Percentiles rank a stretch among this genome's conserved stretches.
Conservation (phyloP, 2,329 filamentous ascomycete species). For the Hymenoscyphus scutula region DNA sequence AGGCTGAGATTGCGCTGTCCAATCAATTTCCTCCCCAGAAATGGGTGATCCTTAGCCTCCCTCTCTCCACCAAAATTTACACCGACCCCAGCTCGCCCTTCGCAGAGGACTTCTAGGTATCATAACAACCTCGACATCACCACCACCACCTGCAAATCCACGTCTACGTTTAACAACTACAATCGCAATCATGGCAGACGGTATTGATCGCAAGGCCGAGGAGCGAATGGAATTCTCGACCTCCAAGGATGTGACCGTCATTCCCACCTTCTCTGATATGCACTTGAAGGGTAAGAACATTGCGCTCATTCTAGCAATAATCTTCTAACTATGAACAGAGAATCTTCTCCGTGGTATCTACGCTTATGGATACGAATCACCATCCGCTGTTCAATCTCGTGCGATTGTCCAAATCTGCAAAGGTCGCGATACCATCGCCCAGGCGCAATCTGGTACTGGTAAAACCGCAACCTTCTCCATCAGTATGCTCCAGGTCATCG, state of each 20-base stretch:
- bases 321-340: constrained; percentile 49
- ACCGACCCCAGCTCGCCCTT: constrained; percentile 1
- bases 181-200: constrained; percentile 70
- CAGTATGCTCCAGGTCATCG: constrained; percentile 93
- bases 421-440: constrained; percentile 96
- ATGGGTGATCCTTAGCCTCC: not conserved
- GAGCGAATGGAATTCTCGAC: constrained; percentile 98
- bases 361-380: constrained; percentile 97
- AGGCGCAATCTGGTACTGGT: constrained; percentile 99
- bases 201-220: constrained; percentile 87
- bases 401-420: constrained; percentile 99
- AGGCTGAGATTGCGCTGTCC: constrained; percentile 13
- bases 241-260: constrained; percentile 94
- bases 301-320: not conserved
- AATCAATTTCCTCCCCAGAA: constrained; percentile 6
- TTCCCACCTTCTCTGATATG: constrained; percentile 90
- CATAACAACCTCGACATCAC: constrained; percentile 9
- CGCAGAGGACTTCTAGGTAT: not conserved
- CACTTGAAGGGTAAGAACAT: constrained; percentile 71
- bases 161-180: constrained; percentile 2
- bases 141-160: constrained; percentile 6
- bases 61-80: constrained; percentile 3
- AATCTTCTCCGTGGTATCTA: constrained; percentile 96
- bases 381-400: constrained; percentile 94
- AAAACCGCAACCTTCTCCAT: constrained; percentile 98